Evolutionary conservation across 768 basidiomycete genomes (phyloP).

Genomic region (Mycena alexandri): DNA sequence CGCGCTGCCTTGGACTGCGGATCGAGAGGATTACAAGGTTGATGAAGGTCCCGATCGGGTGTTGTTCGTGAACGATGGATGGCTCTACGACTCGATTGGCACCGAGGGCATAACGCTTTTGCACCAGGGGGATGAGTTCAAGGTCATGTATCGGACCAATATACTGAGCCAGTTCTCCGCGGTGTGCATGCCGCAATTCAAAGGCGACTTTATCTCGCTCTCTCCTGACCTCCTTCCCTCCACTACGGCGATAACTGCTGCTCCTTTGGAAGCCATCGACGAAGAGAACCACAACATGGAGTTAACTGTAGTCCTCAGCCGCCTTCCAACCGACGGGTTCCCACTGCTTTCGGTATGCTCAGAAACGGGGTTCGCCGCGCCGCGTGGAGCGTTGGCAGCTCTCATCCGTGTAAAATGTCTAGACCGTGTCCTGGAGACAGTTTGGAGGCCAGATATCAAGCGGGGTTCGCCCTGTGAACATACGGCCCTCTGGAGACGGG

Average conservation of each 20-base stretch:
- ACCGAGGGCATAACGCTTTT: not conserved
- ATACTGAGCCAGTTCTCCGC: slow-evolving; percentile 9
- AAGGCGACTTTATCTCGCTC: slow-evolving; percentile 8
- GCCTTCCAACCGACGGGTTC: slow-evolving; percentile 24
- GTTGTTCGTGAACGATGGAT: not conserved
- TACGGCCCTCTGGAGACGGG: slow-evolving; percentile 23
- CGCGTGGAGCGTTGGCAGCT: slow-evolving; percentile 32
- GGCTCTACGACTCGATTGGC: not conserved
- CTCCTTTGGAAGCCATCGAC: not conserved
- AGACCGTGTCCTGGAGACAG: slow-evolving; percentile 33
- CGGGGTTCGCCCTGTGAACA: slow-evolving; percentile 37
- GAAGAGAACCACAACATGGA: not conserved
- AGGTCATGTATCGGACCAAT: slow-evolving; percentile 4
- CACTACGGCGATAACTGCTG: not conserved
- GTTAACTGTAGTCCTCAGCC: slow-evolving; percentile 13
- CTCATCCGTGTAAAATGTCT: slow-evolving; percentile 25
- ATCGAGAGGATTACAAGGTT: slow-evolving; percentile 12
- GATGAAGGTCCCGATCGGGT: slow-evolving; percentile 13
- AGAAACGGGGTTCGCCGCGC: slow-evolving; percentile 10
- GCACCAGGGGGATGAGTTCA: slow-evolving; percentile 8
- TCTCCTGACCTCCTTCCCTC: not conserved
- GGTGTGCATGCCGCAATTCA: slow-evolving; percentile 17
- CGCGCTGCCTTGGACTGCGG: slow-evolving; percentile 7
- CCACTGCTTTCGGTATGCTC: slow-evolving; percentile 32
- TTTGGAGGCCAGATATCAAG: slow-evolving; percentile 37